Evolutionary conservation across 257 asterid genomes (phyloP).

Genomic region (Striga asiatica): DNA sequence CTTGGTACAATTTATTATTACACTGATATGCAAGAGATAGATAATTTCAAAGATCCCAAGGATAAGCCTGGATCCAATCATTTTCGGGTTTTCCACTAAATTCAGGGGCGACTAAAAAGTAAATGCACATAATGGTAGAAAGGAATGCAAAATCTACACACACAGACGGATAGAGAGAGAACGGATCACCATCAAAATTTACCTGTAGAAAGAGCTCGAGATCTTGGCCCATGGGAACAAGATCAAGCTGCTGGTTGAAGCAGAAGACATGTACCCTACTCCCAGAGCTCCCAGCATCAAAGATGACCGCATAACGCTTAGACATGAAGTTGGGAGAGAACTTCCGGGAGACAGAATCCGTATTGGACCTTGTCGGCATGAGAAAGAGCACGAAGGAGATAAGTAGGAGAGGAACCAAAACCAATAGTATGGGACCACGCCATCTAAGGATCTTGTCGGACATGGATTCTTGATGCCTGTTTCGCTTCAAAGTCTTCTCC

Average conservation of each 20-base stretch:
- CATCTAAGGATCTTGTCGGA: constrained; percentile 62
- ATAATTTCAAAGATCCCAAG: background rate
- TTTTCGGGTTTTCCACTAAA: background rate
- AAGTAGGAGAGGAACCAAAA: constrained; percentile 51
- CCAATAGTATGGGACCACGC: constrained; percentile 56
- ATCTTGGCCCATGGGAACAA: constrained; percentile 66
- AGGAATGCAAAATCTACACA: background rate
- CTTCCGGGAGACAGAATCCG: constrained; percentile 31
- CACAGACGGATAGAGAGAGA: background rate
- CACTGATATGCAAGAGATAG: background rate
- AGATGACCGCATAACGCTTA: constrained; percentile 60
- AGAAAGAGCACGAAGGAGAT: constrained; percentile 35
- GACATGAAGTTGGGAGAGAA: constrained; percentile 31
- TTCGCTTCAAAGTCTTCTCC: constrained; percentile 64
- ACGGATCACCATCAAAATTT: background rate
- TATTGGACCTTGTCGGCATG: constrained; percentile 24
- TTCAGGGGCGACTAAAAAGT: background rate
- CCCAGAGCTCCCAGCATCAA: constrained; percentile 93
- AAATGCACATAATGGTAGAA: background rate
- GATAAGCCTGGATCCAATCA: background rate
- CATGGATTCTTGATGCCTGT: constrained; percentile 34
- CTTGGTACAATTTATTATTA: background rate
- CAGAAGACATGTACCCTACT: constrained; percentile 87
- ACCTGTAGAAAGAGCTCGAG: constrained; percentile 75
- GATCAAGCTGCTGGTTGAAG: constrained; percentile 59